Percentiles rank a stretch among this genome's conserved stretches.
Evolutionary conservation across 1,139 yeast genomes (phyloP).

Genomic region (Magnusiomyces magnusii): DNA sequence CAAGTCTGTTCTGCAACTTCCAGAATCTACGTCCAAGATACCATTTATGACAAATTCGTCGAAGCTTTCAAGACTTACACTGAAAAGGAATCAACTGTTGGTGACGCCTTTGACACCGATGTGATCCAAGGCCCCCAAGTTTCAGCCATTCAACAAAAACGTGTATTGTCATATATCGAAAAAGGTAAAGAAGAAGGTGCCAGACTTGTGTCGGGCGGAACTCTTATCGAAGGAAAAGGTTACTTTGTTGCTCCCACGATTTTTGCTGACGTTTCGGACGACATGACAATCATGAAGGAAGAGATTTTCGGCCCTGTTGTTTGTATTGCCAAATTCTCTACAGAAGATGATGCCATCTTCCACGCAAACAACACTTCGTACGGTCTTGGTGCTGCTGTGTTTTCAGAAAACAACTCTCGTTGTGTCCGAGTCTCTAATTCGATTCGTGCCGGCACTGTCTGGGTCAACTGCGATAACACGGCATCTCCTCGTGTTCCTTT

Average conservation of each 20-base stretch:
- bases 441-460: slow-evolving; percentile 69
- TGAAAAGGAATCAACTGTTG: slow-evolving; percentile 42
- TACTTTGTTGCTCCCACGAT: slow-evolving; percentile 63
- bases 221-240: slow-evolving; percentile 52
- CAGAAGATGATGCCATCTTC: slow-evolving; percentile 64
- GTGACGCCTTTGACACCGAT: slow-evolving; percentile 37
- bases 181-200: slow-evolving; percentile 70
- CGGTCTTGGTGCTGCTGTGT: slow-evolving; percentile 80
- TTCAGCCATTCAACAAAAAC: slow-evolving; percentile 58
- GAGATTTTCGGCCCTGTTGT: slow-evolving; percentile 91
- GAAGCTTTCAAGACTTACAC: slow-evolving; percentile 51
- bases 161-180: slow-evolving; percentile 58
- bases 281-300: slow-evolving; percentile 57
- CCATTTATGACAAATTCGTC: slow-evolving; percentile 58
- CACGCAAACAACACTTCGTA: slow-evolving; percentile 72
- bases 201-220: slow-evolving; percentile 49
- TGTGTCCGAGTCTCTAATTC: slow-evolving; percentile 55
- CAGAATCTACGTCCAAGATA: slow-evolving; percentile 70
- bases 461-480: slow-evolving; percentile 79
- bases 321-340: slow-evolving; percentile 56
- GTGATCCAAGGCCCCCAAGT: slow-evolving; percentile 76
- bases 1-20: slow-evolving; percentile 87
- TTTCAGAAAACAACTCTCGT: slow-evolving; percentile 51
- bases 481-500: slow-evolving; percentile 72
- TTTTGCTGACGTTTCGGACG: slow-evolving; percentile 54